Conservation (phyloP, 805 yeast genomes). For the Millerozyma acaciae region DNA sequence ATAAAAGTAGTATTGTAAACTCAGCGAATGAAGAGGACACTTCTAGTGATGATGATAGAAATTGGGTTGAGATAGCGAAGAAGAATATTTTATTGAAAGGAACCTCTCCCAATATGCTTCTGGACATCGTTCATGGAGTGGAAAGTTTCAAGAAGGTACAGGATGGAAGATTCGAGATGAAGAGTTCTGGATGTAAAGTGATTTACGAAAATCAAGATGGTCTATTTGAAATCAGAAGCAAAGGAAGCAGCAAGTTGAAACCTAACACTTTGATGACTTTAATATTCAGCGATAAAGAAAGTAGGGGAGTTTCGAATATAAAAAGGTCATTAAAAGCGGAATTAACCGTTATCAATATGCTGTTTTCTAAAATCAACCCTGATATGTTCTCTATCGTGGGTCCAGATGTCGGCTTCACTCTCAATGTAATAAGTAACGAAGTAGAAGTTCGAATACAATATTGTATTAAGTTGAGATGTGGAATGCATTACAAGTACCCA, state of each 20-base stretch:
- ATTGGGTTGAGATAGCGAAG: constrained; percentile 11
- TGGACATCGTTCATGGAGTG: not conserved
- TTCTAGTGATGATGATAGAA: constrained; percentile 1
- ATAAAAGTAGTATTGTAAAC: no score
- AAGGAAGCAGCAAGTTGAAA: constrained; percentile 8
- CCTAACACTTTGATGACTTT: constrained; percentile 12
- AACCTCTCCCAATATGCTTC: constrained; percentile 9
- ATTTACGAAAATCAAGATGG: constrained; percentile 7
- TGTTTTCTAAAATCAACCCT: constrained; percentile 8
- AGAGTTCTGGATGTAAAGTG: constrained; percentile 13
- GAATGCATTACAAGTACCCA: constrained; percentile 16
- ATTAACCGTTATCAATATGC: constrained; percentile 11
- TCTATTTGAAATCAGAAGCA: constrained; percentile 8
- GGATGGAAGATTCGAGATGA: constrained; percentile 11
- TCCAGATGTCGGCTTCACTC: constrained; percentile 9
- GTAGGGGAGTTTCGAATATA: no score
- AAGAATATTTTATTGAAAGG: constrained; percentile 7
- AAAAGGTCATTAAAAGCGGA: constrained; percentile 10
- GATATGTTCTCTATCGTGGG: constrained; percentile 3
- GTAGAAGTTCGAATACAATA: constrained; percentile 12
- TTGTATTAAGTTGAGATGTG: constrained; percentile 13
- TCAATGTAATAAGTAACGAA: constrained; percentile 9
- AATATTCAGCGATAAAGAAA: constrained; percentile 6
- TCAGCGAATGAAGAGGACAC: no score
- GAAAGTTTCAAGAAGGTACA: no score